Evolutionary conservation across 768 basidiomycete genomes (phyloP).

Genomic region (Polyporus arcularius): DNA sequence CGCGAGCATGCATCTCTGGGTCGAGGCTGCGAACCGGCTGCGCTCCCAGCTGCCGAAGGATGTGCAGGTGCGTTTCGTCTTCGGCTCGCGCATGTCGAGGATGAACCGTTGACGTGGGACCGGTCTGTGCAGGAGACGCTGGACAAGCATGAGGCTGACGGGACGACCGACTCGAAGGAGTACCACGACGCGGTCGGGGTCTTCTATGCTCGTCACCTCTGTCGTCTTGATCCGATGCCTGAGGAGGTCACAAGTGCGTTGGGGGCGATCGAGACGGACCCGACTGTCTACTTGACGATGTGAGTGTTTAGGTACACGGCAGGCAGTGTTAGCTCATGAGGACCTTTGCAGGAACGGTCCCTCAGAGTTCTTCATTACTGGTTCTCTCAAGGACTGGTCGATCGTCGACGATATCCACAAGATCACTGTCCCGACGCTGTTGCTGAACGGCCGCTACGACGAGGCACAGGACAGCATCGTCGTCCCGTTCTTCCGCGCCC

Average conservation of each 20-base stretch:
- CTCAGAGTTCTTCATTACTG: slow-evolving; percentile 41
- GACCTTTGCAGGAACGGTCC: slow-evolving; percentile 23
- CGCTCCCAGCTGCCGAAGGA: slow-evolving; percentile 32
- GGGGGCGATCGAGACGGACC: slow-evolving; percentile 31
- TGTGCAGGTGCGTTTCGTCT: slow-evolving; percentile 26
- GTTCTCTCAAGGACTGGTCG: slow-evolving; percentile 33
- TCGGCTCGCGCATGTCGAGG: neutral
- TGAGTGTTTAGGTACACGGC: slow-evolving; percentile 5
- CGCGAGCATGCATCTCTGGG: slow-evolving; percentile 32
- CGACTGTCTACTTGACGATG: slow-evolving; percentile 40
- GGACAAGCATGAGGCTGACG: slow-evolving; percentile 45
- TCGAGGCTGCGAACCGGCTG: slow-evolving; percentile 31
- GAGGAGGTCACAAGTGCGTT: slow-evolving; percentile 26
- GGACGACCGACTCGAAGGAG: slow-evolving; percentile 43
- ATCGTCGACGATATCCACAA: slow-evolving; percentile 27
- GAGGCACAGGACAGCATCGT: slow-evolving; percentile 31
- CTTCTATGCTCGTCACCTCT: slow-evolving; percentile 43
- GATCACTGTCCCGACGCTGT: slow-evolving; percentile 29
- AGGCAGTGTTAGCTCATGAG: neutral
- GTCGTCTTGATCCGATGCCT: slow-evolving; percentile 38
- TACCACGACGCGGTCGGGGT: slow-evolving; percentile 42
- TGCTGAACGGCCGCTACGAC: slow-evolving; percentile 34
- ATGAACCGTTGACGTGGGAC: neutral
- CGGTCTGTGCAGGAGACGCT: slow-evolving; percentile 12
- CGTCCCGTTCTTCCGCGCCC: slow-evolving; percentile 25